These are phyloP conservation scores for Ustilago trichophora DNA, from an alignment of 1,284 basidiomycete genomes.

Conservation along the genomic window DNA sequence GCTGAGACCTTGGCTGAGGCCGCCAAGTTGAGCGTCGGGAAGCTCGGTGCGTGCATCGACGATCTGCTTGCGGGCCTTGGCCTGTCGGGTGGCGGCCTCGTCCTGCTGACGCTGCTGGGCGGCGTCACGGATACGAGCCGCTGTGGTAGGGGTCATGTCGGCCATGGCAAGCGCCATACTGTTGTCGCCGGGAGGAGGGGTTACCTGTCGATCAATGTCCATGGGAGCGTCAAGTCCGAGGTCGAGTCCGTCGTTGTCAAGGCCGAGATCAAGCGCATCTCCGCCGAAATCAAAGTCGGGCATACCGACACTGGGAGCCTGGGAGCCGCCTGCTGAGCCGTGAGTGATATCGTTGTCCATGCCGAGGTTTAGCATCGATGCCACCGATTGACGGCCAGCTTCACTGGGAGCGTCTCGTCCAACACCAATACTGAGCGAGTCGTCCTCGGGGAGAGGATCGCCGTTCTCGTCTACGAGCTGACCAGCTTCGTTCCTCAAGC, in stretches of 20 bases:
- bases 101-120: constrained; percentile 49
- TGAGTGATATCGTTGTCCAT: constrained; percentile 38
- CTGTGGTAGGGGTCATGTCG: constrained; percentile 71
- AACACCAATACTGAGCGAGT: constrained; percentile 59
- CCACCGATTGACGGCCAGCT: constrained; percentile 45
- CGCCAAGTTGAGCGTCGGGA: constrained; percentile 66
- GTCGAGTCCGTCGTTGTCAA: constrained; percentile 65
- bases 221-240: constrained; percentile 37
- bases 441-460: constrained; percentile 66
- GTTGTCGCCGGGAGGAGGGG: constrained; percentile 46
- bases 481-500: constrained; percentile 42
- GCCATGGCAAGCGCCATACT: constrained; percentile 54
- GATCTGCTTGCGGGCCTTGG: constrained; percentile 68
- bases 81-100: constrained; percentile 44
- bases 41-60: constrained; percentile 70
- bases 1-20: constrained; percentile 57
- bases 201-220: constrained; percentile 34
- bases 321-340: constrained; percentile 38
- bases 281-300: constrained; percentile 43
- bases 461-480: constrained; percentile 54
- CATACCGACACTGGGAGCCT: constrained; percentile 42
- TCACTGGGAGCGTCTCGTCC: constrained; percentile 59
- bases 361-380: constrained; percentile 46
- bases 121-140: constrained; percentile 65
- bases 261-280: constrained; percentile 73